A percentile compares a stretch with the other conserved stretches of the same genome.
Conservation (phyloP, 2,329 filamentous ascomycete genomes). For the Fusarium sublunatum region DNA sequence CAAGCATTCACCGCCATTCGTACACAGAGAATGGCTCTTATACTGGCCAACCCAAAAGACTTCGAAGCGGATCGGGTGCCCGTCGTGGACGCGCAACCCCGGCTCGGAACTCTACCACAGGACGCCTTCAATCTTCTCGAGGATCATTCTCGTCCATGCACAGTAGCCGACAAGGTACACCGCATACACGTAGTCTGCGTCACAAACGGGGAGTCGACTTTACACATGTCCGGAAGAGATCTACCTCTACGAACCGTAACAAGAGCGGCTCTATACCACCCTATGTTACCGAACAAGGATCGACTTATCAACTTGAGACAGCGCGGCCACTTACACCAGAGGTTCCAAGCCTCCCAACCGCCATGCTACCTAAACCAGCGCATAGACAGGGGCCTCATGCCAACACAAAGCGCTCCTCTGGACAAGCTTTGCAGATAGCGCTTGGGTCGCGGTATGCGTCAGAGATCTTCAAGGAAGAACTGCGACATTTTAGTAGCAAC, state of each 20-base stretch:
- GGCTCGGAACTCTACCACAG: constrained; percentile 45
- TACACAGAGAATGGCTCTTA: constrained; percentile 45
- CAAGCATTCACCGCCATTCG: constrained; percentile 72
- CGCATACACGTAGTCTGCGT: constrained; percentile 57
- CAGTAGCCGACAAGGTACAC: constrained; percentile 58
- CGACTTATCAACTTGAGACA: constrained; percentile 36
- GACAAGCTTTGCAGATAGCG: constrained; percentile 14
- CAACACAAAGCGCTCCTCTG: constrained; percentile 21
- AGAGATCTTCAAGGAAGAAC: constrained; percentile 73
- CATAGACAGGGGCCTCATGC: constrained; percentile 7
- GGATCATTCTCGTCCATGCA: constrained; percentile 63
- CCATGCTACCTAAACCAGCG: constrained; percentile 44
- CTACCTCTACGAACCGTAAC: constrained; percentile 46
- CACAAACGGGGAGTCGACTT: constrained; percentile 68
- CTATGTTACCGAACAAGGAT: constrained; percentile 37
- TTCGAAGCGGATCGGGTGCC: constrained; percentile 52
- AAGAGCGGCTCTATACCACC: constrained; percentile 32
- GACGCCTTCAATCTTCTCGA: constrained; percentile 50
- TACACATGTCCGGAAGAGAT: constrained; percentile 59
- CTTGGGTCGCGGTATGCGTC: constrained; percentile 46
- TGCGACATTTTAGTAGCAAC: constrained; percentile 84
- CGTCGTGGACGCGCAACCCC: constrained; percentile 48
- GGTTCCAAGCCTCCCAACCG: constrained; percentile 42
- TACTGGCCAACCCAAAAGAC: constrained; percentile 46
- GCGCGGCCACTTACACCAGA: constrained; percentile 48